Conservation (phyloP, 129 eudicot species). For the Calendula officinalis region DNA sequence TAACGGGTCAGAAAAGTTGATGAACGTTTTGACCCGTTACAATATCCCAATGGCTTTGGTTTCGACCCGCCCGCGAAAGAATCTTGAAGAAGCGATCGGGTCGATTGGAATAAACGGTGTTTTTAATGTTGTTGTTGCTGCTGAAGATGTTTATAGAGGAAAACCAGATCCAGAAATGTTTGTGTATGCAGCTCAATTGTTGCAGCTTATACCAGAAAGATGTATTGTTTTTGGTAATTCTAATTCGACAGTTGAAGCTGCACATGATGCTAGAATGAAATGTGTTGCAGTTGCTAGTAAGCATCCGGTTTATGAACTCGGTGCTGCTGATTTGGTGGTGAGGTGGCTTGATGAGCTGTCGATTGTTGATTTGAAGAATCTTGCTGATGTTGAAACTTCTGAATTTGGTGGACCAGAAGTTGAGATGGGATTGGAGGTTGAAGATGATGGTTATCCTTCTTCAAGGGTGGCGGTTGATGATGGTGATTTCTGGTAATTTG, state of each 20-base stretch:
- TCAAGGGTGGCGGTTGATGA: slow-evolving; percentile 49
- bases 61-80: slow-evolving; percentile 78
- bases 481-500: slow-evolving; percentile 69
- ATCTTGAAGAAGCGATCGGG: slow-evolving; percentile 58
- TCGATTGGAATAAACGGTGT: slow-evolving; percentile 73
- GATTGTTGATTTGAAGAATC: slow-evolving; percentile 86
- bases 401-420: slow-evolving; percentile 60
- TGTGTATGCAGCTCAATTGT: slow-evolving; percentile 70
- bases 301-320: slow-evolving; percentile 90
- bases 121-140: slow-evolving; percentile 70
- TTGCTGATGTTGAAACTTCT: slow-evolving; percentile 64
- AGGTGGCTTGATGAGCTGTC: slow-evolving; percentile 82
- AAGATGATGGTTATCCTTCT: slow-evolving; percentile 45
- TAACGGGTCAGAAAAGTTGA: slow-evolving; percentile 72
- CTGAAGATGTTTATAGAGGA: slow-evolving; percentile 92
- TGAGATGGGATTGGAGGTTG: slow-evolving; percentile 77
- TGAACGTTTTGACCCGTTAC: slow-evolving; percentile 54
- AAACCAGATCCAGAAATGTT: slow-evolving; percentile 99
- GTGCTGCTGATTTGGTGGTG: slow-evolving; percentile 91
- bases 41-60: slow-evolving; percentile 95
- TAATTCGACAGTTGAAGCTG: slow-evolving; percentile 89
- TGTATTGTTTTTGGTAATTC: slow-evolving; percentile 98
- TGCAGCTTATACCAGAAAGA: slow-evolving; percentile 76
- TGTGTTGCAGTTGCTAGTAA: slow-evolving; percentile 97
- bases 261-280: slow-evolving; percentile 94